Base-by-base conservation (phyloP, 768 basidiomycete species). In the Pisolithus microcarpus region DNA sequence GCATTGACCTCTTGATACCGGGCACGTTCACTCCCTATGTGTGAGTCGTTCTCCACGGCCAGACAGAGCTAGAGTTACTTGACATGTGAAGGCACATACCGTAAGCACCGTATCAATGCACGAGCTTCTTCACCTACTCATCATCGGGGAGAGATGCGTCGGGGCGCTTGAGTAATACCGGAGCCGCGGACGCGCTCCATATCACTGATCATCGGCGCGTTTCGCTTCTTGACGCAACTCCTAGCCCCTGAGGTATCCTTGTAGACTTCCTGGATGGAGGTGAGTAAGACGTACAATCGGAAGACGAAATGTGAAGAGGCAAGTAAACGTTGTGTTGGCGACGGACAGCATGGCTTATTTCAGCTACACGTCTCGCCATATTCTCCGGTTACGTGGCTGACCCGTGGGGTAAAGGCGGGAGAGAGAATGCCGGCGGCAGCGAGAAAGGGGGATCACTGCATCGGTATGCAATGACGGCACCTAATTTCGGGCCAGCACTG, bases 91-190 rank as follows among this genome's bases (percentile, higher is more conserved):
- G 2, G 19, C 3, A 65, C 73, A 15, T 57, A 87, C 84, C 85
- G 75, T 38, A 87, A 66, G 68, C 92, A 95, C 67, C 85, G 81
- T 43, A 91, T 69, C 23, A 99, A 70, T 8, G 91, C 84, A 40
- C 95, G 78, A 28, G 92, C 90, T 68, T 99, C 96, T 15, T 85
- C 85, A 5, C 82, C 78, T 18, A 97, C 73, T 26, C 95, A 80
- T 23, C 85, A 72, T 30, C 83, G 80, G 93, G 98, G 48, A 99
- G 63, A 4, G 79, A 75, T 1, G 74, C 65, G 66, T 98, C 91
- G 46, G 98, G 75, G 0, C 76, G 74, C 69, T 99, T 99, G 50
- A 96, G 63, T 10, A 90, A 69, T 15, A 89, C 67, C 15, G 78
- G 75, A 0, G 21, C 21, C 21, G 4, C 21, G 21, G 53, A 56